Base-by-base conservation (phyloP, 345 rosid species). In the Eucalyptus coolabah region DNA sequence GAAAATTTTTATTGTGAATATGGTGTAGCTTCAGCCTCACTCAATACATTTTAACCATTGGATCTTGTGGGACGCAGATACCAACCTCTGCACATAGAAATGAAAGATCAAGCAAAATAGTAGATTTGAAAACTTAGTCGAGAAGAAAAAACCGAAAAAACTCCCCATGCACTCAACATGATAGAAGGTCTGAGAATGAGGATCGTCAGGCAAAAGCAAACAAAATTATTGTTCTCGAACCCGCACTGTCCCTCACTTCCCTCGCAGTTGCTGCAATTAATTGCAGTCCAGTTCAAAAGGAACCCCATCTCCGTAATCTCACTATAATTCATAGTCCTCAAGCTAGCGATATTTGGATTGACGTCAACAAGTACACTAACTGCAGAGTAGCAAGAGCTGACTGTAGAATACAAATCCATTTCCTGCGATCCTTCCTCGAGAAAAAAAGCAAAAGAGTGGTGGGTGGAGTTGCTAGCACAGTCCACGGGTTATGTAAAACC, bases 171-270 rank as follows among this genome's bases (percentile, higher is more conserved):
- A 82, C 16, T 93, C 94, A 97, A 96, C 97, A 49, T 89, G 88
- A 45, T 32, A 86, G 90, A 94, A 95, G 65, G 92, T 91, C 87
- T 47, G 59, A 32, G 50, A 89, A 87, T 83, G 90, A 88, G 91
- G 88, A 44, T 94, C 92, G 89, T 95, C 91, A 11, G 88, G 89
- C 95, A 95, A 82, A 94, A 94, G 88, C 95, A 95, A 37, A 94
- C 88, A 15, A 91, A 95, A 80, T 92, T 93, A 24, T 87, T 50
- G 51, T 91, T 87, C 67, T 92, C 88, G 86, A 86, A 92, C n/a
- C 95, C 94, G 77, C 97, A 93, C 32, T 94, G 50, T 12, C 95
- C 96, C 3, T 95, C 95, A 87, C 96, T 94, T 50, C 44, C 88
- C 54, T 81, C 88, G 88, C 95, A 95, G 83, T 88, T 87, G 69